A percentile compares a stretch with the other conserved stretches of the same genome.
phyloP scores from a whole-genome alignment of 139 green algal species.

The Eudorina sp. region DNA sequence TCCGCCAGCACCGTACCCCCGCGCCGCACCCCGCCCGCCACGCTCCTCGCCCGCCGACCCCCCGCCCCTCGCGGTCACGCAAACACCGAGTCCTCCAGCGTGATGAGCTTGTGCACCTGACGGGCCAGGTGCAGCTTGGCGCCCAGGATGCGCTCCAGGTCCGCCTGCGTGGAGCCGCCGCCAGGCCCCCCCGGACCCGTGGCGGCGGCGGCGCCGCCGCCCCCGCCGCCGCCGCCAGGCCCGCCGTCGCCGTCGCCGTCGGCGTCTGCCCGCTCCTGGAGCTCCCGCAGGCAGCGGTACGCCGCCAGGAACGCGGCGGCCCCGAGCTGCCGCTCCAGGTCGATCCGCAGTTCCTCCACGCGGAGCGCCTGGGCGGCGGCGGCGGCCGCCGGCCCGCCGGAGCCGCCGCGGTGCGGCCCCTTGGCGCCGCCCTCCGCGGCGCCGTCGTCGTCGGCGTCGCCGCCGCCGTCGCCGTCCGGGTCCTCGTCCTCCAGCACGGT shows the following conservation, averaged over 20 bases:
- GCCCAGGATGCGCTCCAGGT: conserved; percentile 39
- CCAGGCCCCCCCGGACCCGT: no score
- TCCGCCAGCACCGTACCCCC: background rate
- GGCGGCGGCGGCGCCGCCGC: background rate
- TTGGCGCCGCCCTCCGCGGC: background rate
- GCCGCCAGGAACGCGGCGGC: conserved; percentile 40
- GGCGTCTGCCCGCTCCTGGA: conserved; percentile 24
- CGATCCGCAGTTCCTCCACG: conserved; percentile 58
- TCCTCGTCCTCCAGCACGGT: conserved; percentile 35
- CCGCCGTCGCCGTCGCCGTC: background rate
- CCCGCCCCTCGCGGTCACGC: background rate
- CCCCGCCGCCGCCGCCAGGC: background rate
- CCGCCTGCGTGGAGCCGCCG: background rate
- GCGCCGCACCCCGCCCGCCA: no score
- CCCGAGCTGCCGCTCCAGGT: conserved; percentile 71
- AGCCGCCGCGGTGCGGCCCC: background rate
- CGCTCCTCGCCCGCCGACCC: no score
- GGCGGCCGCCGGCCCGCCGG: no score
- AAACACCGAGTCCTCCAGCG: conserved; percentile 52
- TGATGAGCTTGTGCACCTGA: conserved; percentile 50
- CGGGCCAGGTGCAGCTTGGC: conserved; percentile 44
- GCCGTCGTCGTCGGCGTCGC: background rate
- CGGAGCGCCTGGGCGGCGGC: conserved; percentile 37
- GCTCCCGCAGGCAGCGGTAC: conserved; percentile 48
- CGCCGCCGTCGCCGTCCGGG: background rate